A percentile compares a stretch with the other conserved stretches of the same genome.
Conservation (phyloP, 768 basidiomycete species). For the Thelephora ganbajun region DNA sequence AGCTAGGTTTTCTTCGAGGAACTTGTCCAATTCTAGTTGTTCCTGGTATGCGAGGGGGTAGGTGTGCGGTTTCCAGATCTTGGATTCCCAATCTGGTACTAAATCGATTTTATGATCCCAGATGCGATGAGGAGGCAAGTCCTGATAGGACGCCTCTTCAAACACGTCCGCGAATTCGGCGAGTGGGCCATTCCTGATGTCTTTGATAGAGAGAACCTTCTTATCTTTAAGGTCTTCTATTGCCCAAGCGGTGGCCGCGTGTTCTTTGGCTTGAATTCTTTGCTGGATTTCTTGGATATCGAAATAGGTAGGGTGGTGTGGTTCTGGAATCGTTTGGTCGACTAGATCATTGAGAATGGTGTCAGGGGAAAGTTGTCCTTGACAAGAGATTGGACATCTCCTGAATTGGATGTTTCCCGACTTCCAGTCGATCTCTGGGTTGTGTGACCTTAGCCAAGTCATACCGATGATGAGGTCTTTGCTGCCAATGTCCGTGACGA, state of each 20-base stretch:
- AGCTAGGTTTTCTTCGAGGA: too few relatives aligned
- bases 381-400: constrained; percentile 4
- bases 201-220: constrained; percentile 2
- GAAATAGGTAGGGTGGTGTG: not conserved
- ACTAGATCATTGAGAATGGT: not conserved
- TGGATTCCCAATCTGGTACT: constrained; percentile 3
- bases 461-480: too few relatives aligned
- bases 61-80: constrained; percentile 5
- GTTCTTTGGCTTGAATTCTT: too few relatives aligned
- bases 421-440: constrained; percentile 11
- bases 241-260: not conserved
- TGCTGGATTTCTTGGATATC: too few relatives aligned
- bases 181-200: constrained; percentile 4
- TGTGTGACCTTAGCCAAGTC: too few relatives aligned
- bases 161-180: constrained; percentile 3
- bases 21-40: constrained; percentile 6
- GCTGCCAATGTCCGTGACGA: too few relatives aligned
- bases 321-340: not conserved
- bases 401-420: constrained; percentile 3
- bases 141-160: not conserved
- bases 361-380: too few relatives aligned
- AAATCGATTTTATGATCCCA: constrained; percentile 11
- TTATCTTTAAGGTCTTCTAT: not conserved
- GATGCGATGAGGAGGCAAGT: constrained; percentile 6
- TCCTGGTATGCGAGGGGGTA: constrained; percentile 9